A percentile compares a stretch with the other conserved stretches of the same genome.
Evolutionary conservation across 192 early-diverging fungal species (phyloP).

Genomic region (Backusella circina): DNA sequence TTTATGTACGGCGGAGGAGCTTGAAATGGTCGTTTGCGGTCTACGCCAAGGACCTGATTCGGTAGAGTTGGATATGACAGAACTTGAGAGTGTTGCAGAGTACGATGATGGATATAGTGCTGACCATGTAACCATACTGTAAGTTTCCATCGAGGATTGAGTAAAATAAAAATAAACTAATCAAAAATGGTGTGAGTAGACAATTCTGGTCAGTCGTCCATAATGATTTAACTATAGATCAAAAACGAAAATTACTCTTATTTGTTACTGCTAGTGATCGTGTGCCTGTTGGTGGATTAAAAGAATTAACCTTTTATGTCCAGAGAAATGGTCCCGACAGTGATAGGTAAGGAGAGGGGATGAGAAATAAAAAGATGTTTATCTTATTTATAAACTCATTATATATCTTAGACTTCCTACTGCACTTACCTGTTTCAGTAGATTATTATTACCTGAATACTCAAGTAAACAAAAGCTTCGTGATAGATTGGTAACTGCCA

Average conservation of each 20-base stretch:
- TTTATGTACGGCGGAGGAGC: slow-evolving; percentile 52
- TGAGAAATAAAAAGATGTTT: background rate
- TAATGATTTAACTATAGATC: slow-evolving; percentile 47
- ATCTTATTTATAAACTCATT: background rate
- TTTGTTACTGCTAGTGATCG: slow-evolving; percentile 94
- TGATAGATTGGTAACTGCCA: slow-evolving; percentile 75
- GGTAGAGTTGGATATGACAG: slow-evolving; percentile 58
- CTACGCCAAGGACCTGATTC: slow-evolving; percentile 16
- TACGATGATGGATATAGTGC: slow-evolving; percentile 86
- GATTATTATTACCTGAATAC: slow-evolving; percentile 88
- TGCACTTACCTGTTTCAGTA: slow-evolving; percentile 87
- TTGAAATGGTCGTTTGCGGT: slow-evolving; percentile 75
- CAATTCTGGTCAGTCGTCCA: slow-evolving; percentile 86
- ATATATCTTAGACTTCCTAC: slow-evolving; percentile 62
- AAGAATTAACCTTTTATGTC: slow-evolving; percentile 83
- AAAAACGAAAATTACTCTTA: slow-evolving; percentile 69
- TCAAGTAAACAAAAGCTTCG: slow-evolving; percentile 64
- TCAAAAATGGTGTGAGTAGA: background rate
- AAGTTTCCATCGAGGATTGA: background rate
- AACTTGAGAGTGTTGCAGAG: slow-evolving; percentile 64
- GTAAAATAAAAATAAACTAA: background rate
- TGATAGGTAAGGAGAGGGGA: slow-evolving; percentile 33
- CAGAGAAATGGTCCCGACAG: slow-evolving; percentile 94
- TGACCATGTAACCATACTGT: slow-evolving; percentile 63
- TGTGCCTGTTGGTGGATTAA: slow-evolving; percentile 81